A percentile compares a stretch with the other conserved stretches of the same genome.
Evolutionary conservation across 208 protist genomes (phyloP).

Genomic region (Vickermania ingenoplastis): DNA sequence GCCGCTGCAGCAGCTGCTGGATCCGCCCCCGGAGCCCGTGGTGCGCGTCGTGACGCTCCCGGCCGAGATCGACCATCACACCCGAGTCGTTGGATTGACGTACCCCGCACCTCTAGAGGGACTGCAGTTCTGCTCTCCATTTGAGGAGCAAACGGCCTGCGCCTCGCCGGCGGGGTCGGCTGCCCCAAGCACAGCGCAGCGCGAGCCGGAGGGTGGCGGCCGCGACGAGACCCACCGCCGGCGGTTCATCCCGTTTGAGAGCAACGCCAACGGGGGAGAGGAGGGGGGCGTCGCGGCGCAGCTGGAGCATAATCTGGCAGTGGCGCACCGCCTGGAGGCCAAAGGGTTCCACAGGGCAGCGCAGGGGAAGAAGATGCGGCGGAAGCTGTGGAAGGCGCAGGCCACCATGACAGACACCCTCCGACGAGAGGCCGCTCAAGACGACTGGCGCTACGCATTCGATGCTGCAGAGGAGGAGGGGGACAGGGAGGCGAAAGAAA

Average conservation of each 20-base stretch:
- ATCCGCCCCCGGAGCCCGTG: background rate
- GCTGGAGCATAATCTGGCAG: background rate
- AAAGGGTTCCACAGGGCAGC: background rate
- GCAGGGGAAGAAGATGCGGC: background rate
- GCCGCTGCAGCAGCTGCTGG: background rate
- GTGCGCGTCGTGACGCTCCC: background rate
- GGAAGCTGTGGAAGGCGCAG: background rate
- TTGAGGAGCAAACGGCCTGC: background rate
- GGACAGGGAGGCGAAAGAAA: constrained; percentile 1
- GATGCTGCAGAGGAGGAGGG: constrained; percentile 3
- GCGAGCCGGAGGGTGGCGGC: too few species aligned
- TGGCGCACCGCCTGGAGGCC: background rate
- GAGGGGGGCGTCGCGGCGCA: background rate
- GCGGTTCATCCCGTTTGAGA: background rate
- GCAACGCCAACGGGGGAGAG: background rate
- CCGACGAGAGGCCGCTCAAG: background rate
- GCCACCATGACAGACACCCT: background rate
- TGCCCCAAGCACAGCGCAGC: background rate
- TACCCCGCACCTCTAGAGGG: background rate
- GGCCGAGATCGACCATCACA: background rate
- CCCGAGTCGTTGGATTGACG: background rate
- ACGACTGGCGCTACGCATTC: background rate
- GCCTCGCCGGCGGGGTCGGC: background rate
- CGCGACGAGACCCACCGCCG: too few species aligned
- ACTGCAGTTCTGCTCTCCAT: background rate